Conservation (phyloP, 2,329 filamentous ascomycete species). For the Aspergillus pseudonomiae region DNA sequence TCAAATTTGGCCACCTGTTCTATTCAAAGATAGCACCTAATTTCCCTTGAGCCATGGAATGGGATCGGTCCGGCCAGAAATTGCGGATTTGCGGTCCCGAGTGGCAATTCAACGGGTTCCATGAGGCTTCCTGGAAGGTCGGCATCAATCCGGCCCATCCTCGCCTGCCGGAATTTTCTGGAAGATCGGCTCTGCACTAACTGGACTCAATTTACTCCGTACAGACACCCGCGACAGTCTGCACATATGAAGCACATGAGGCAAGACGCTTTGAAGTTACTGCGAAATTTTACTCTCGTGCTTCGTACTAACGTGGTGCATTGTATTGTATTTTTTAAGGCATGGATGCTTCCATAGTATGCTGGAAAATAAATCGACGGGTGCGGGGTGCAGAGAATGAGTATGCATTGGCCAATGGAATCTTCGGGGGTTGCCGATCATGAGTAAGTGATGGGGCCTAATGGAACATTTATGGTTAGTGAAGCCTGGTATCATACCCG, state of each 20-base stretch:
- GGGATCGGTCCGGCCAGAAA: constrained; percentile 12
- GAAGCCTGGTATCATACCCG: neutral
- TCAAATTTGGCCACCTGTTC: constrained; percentile 18
- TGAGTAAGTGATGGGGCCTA: constrained; percentile 5
- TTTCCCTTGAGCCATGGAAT: constrained; percentile 18
- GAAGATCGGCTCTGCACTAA: neutral
- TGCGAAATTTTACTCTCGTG: neutral
- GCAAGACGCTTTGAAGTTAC: neutral
- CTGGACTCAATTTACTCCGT: neutral
- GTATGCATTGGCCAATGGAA: constrained; percentile 19
- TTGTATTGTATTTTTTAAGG: neutral
- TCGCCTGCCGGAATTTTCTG: neutral
- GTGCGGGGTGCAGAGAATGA: constrained; percentile 21
- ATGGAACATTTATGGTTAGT: constrained; percentile 1
- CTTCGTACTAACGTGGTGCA: no score
- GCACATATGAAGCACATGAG: neutral
- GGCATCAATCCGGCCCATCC: neutral
- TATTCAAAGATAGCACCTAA: constrained; percentile 5
- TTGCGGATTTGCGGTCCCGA: constrained; percentile 13
- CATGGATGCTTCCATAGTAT: constrained; percentile 2
- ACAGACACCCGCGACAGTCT: neutral
- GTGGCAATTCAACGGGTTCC: constrained; percentile 14
- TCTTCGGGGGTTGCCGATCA: constrained; percentile 14
- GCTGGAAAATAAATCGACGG: constrained; percentile 8
- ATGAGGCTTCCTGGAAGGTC: neutral